Evolutionary conservation across 768 basidiomycete genomes (phyloP), one percentile per base, ranked within the genome.

Genomic region (Russula sp.): DNA sequence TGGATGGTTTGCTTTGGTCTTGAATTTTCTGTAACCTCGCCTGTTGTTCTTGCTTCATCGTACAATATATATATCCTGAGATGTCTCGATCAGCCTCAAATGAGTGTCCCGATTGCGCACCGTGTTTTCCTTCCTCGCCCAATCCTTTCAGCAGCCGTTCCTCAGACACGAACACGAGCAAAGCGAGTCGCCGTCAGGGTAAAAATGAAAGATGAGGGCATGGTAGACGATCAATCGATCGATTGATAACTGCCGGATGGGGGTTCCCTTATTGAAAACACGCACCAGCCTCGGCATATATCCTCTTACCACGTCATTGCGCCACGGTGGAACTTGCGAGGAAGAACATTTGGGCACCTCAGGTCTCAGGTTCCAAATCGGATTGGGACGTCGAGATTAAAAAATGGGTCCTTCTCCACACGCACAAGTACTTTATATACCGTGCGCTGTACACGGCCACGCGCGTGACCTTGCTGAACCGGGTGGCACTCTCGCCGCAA

Each of bases 51-150:
- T 8, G 20, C 42, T 44, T 5, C 20, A 16, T 42, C 10, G 44
- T 44, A 44, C 20, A 44, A 2, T 44, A 38, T 48, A 48, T 48
- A 48, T 48, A 22, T 5, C 46, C 38, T 40, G 14, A 14, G 44
- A n/a, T n/a, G 20, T 44, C 9, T 48, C 46, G 46, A 48, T 48
- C 46, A 11, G 22, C n/a, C 20, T 4, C 9, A 44, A 10, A 4
- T 3, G 1, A 44, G n/a, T 48, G 46, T 48, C 46, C 5, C 22
- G 5, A 48, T 24, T 24, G 22, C 46, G 46, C 46, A 48, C 46
- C 46, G 9, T n/a, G 44, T 48, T 48, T 48, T 48, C n/a, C n/a
- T n/a, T 48, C n/a, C 46, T 48, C n/a, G n/a, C 44, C n/a, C n/a
- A 46, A 13, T 22, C 44, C 44, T 46, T 3, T 11, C 44, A 46